Evolutionary conservation across 139 green algal genomes (phyloP).

Genomic region (Volvox reticuliferus): DNA sequence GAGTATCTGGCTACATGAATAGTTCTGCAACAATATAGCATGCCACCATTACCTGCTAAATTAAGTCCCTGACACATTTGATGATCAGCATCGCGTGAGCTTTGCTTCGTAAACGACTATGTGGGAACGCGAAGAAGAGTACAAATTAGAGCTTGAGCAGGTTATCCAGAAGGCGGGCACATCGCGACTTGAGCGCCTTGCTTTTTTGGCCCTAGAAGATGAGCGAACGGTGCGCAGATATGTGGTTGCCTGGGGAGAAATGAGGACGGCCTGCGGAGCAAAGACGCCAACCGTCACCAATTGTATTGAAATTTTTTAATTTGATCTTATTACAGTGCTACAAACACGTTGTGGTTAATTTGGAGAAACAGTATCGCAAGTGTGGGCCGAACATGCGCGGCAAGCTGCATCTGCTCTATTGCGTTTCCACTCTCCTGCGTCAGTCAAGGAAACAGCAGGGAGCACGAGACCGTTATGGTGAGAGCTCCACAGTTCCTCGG

Average conservation of each 20-base stretch:
- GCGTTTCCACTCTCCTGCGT: not conserved
- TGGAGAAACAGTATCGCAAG: conserved; percentile 25
- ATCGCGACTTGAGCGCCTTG: conserved; percentile 27
- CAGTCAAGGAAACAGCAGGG: conserved; percentile 18
- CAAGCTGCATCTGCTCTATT: conserved; percentile 32
- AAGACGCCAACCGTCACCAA: not conserved
- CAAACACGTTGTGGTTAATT: conserved; percentile 10
- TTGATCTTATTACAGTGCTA: conserved; percentile 12
- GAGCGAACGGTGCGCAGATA: conserved; percentile 20
- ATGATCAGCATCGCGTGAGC: not conserved
- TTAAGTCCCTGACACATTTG: not conserved
- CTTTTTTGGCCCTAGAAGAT: conserved; percentile 29
- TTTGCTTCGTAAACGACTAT: not conserved
- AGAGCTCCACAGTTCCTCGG: not conserved
- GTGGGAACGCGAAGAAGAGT: conserved; percentile 32
- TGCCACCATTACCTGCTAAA: not conserved
- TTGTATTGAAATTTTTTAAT: not conserved
- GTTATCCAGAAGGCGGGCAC: not conserved
- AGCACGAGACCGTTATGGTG: conserved; percentile 10
- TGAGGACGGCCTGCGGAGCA: not conserved
- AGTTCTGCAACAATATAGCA: not conserved
- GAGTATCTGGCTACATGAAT: not conserved
- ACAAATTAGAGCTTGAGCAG: not conserved
- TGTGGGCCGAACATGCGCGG: not conserved
- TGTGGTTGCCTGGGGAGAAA: not conserved